Evolutionary conservation across 1,139 yeast species (phyloP).

Genomic region (Geotrichum siamense): DNA sequence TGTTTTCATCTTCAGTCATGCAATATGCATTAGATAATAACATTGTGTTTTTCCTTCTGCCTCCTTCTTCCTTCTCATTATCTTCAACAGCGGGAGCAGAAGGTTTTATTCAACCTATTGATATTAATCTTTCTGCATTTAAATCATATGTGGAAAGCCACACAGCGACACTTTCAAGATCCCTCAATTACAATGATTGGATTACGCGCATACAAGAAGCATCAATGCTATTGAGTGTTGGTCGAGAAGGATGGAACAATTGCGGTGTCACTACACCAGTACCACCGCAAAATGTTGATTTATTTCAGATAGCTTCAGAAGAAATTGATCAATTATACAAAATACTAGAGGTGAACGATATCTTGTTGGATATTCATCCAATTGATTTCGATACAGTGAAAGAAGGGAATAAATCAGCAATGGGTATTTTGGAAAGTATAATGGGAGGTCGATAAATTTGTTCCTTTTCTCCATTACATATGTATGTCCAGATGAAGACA

Average conservation of each 20-base stretch:
- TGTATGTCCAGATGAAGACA: no score
- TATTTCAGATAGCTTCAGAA: neutral
- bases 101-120: neutral
- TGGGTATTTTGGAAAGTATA: neutral
- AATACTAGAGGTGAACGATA: neutral
- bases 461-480: no score
- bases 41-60: constrained; percentile 15
- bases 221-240: neutral
- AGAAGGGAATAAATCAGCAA: neutral
- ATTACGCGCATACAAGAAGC: neutral
- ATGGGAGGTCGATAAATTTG: neutral
- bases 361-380: neutral
- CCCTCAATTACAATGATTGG: neutral
- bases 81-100: neutral
- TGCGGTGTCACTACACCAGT: neutral
- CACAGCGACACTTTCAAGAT: neutral
- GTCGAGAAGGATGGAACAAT: neutral
- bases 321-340: constrained; percentile 1
- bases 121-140: neutral
- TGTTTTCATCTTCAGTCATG: constrained; percentile 15
- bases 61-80: neutral
- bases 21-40: constrained; percentile 15
- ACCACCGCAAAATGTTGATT: neutral
- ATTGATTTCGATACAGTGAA: neutral
- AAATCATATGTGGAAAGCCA: neutral